Percentiles rank a stretch among this genome's conserved stretches.
Evolutionary conservation across 345 rosid genomes (phyloP).

Genomic region (Bruguiera parviflora): DNA sequence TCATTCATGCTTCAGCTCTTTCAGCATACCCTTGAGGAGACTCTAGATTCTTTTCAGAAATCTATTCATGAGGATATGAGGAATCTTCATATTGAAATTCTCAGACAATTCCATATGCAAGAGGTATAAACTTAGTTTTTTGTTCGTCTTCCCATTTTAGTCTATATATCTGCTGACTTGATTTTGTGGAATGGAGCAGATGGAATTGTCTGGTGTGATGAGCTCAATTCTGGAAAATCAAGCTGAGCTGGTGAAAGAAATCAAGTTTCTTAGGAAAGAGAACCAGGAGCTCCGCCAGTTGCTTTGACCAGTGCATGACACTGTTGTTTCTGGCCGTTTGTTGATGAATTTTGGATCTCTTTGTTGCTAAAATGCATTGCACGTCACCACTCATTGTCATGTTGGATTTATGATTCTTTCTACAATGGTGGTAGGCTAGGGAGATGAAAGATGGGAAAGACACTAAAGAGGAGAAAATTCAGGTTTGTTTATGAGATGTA

Average conservation of each 20-base stretch:
- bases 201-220: conserved; percentile 67
- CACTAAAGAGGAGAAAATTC: neutral
- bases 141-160: neutral
- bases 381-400: neutral
- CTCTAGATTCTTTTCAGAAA: conserved; percentile 76
- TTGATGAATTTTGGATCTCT: conserved; percentile 6
- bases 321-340: conserved; percentile 7
- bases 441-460: neutral
- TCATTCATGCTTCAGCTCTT: conserved; percentile 85
- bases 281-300: conserved; percentile 72
- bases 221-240: conserved; percentile 76
- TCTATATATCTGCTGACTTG: neutral
- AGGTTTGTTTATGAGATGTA: neutral
- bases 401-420: conserved; percentile 8
- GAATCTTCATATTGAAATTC: conserved; percentile 87
- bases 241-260: conserved; percentile 75
- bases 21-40: conserved; percentile 81
- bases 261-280: conserved; percentile 69
- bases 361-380: neutral
- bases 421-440: conserved; percentile 4
- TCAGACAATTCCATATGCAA: conserved; percentile 92
- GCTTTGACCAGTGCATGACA: conserved; percentile 37
- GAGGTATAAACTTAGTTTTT: conserved; percentile 43
- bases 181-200: conserved; percentile 34
- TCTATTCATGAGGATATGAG: conserved; percentile 87